Evolutionary conservation across 2,329 filamentous ascomycete genomes (phyloP).

Genomic region (Chaetomium globosum): DNA sequence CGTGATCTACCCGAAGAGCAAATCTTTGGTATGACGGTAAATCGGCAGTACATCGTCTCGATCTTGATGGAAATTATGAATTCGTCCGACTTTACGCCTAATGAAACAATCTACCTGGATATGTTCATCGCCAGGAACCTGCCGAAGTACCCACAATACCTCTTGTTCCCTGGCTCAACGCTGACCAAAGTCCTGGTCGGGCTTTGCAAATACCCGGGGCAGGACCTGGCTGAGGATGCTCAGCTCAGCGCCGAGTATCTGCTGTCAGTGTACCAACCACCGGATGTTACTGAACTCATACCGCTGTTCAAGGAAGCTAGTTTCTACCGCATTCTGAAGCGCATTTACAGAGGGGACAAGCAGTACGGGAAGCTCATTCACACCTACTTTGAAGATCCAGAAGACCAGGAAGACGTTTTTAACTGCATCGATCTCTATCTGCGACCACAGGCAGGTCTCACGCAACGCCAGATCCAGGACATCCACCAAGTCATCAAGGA

Average conservation of each 20-base stretch:
- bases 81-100: constrained; percentile 69
- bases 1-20: constrained; percentile 65
- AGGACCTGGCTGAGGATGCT: constrained; percentile 84
- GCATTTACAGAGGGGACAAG: constrained; percentile 77
- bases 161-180: constrained; percentile 84
- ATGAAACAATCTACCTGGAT: constrained; percentile 91
- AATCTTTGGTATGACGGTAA: constrained; percentile 71
- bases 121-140: constrained; percentile 98
- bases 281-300: constrained; percentile 75
- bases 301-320: constrained; percentile 75
- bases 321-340: constrained; percentile 91
- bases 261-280: constrained; percentile 87
- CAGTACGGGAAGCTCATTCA: constrained; percentile 77
- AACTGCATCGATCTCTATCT: constrained; percentile 77
- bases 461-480: constrained; percentile 70
- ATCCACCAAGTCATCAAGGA: constrained; percentile 67
- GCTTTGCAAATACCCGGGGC: constrained; percentile 80
- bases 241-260: constrained; percentile 97
- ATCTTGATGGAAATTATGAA: constrained; percentile 92
- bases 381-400: constrained; percentile 81
- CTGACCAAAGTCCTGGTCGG: constrained; percentile 79
- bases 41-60: constrained; percentile 88
- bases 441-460: constrained; percentile 63
- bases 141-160: constrained; percentile 94
- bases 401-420: constrained; percentile 76